phyloP scores from a whole-genome alignment of 345 rosid genomes.

The Diplotaxis tenuifolia region DNA sequence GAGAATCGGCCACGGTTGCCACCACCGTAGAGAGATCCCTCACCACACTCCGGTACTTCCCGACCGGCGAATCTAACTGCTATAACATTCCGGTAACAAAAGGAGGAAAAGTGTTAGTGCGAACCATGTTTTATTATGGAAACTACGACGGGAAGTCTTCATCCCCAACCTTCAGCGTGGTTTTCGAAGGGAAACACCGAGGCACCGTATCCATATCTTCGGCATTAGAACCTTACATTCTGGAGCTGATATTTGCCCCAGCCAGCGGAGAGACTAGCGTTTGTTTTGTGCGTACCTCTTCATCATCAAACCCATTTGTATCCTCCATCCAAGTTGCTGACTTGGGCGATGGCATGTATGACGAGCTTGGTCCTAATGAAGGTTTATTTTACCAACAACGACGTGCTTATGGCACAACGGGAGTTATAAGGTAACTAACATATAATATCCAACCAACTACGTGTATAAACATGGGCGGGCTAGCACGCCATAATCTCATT shows the following conservation, averaged over 20 bases:
- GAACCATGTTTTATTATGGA: constrained; percentile 32
- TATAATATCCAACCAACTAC: not conserved
- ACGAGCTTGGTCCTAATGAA: constrained; percentile 23
- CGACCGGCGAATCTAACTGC: constrained; percentile 29
- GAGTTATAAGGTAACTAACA: not conserved
- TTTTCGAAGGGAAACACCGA: constrained; percentile 28
- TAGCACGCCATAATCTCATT: too few relatives aligned
- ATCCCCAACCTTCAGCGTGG: constrained; percentile 9
- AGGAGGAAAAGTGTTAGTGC: constrained; percentile 19
- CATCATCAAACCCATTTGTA: constrained; percentile 29
- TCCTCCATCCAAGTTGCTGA: constrained; percentile 32
- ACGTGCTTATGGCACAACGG: not conserved
- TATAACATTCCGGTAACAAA: constrained; percentile 24
- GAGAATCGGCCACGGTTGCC: not conserved
- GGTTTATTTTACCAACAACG: constrained; percentile 23
- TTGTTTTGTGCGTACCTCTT: constrained; percentile 29
- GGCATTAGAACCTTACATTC: not conserved
- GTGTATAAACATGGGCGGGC: too few relatives aligned
- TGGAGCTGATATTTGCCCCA: constrained; percentile 27
- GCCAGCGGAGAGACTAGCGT: constrained; percentile 18
- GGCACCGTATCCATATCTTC: not conserved
- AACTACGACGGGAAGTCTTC: constrained; percentile 23
- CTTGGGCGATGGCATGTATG: constrained; percentile 18
- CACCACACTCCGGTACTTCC: constrained; percentile 29
- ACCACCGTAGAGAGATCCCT: not conserved